Evolutionary conservation across 2,329 filamentous ascomycete genomes (phyloP).

Genomic region (Thermothelomyces thermophilus): DNA sequence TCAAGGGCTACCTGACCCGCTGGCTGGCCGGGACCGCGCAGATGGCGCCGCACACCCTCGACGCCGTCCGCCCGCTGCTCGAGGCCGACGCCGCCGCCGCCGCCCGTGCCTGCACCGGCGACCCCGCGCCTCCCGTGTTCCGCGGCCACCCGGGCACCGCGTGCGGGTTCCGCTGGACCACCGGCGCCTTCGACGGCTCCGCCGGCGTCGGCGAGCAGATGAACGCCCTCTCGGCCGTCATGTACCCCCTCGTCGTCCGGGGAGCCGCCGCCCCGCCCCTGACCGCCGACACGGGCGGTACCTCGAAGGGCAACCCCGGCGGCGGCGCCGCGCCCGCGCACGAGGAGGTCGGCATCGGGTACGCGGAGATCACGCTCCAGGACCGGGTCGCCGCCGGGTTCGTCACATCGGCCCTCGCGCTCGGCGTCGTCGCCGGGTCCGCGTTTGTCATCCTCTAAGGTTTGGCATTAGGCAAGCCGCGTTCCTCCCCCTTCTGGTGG

Average conservation of each 20-base stretch:
- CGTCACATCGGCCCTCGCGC: conserved; percentile 43
- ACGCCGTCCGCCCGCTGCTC: conserved; percentile 46
- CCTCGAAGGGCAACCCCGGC: conserved; percentile 42
- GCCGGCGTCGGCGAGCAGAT: conserved; percentile 64
- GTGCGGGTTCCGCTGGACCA: conserved; percentile 63
- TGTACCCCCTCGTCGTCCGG: conserved; percentile 49
- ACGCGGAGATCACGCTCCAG: conserved; percentile 38
- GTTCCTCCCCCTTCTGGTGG: too few species aligned
- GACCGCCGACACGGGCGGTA: conserved; percentile 53
- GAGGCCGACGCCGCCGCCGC: conserved; percentile 46
- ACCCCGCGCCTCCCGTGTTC: conserved; percentile 34
- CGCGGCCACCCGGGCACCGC: conserved; percentile 50
- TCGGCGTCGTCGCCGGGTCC: conserved; percentile 44
- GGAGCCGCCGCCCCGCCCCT: conserved; percentile 34
- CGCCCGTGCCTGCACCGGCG: conserved; percentile 44
- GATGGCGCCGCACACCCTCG: conserved; percentile 47
- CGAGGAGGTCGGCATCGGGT: conserved; percentile 23
- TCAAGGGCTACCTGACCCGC: conserved; percentile 69
- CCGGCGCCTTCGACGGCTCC: conserved; percentile 48
- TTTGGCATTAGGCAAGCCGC: too few species aligned
- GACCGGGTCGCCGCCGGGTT: conserved; percentile 52
- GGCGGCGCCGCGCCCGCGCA: conserved; percentile 36
- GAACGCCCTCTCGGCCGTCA: conserved; percentile 57
- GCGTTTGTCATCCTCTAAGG: conserved; percentile 39
- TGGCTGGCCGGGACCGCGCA: conserved; percentile 54